These are phyloP conservation scores for Trichophyton equinum DNA, from an alignment of 2,329 filamentous ascomycete species.

Conservation along the genomic window DNA sequence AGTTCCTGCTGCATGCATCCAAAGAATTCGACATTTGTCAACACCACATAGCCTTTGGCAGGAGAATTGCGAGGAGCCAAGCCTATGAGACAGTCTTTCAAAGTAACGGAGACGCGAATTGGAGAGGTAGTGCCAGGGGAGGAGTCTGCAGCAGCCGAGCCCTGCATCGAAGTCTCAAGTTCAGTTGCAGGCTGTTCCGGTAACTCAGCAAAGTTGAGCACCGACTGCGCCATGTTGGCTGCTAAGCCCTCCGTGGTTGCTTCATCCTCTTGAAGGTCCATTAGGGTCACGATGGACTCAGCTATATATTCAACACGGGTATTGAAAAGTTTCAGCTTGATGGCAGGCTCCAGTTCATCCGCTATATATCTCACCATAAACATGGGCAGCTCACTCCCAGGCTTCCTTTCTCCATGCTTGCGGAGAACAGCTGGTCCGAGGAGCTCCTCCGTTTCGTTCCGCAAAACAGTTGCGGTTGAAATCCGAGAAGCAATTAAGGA, in stretches of 20 bases:
- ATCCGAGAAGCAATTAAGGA: constrained; percentile 69
- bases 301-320: constrained; percentile 81
- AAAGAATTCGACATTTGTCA: constrained; percentile 65
- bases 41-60: constrained; percentile 65
- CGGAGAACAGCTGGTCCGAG: constrained; percentile 48
- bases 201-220: constrained; percentile 61
- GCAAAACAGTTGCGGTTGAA: constrained; percentile 46
- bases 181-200: constrained; percentile 17
- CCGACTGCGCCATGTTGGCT: constrained; percentile 61
- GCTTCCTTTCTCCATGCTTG: constrained; percentile 18
- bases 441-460: constrained; percentile 59
- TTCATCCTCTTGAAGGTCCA: constrained; percentile 57
- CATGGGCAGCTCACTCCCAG: constrained; percentile 39
- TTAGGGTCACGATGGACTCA: constrained; percentile 64
- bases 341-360: constrained; percentile 81
- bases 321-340: constrained; percentile 80
- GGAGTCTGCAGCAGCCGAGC: not conserved
- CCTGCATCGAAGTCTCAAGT: constrained; percentile 9
- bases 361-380: constrained; percentile 83
- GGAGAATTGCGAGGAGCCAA: constrained; percentile 64
- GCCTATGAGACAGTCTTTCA: constrained; percentile 71
- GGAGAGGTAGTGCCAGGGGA: constrained; percentile 36
- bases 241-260: constrained; percentile 62
- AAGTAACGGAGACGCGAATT: constrained; percentile 43
- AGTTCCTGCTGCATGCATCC: constrained; percentile 54